Evolutionary conservation across 305 asterid species (phyloP), one percentile per base, ranked within the genome.

Genomic region (Plantago coronopus): DNA sequence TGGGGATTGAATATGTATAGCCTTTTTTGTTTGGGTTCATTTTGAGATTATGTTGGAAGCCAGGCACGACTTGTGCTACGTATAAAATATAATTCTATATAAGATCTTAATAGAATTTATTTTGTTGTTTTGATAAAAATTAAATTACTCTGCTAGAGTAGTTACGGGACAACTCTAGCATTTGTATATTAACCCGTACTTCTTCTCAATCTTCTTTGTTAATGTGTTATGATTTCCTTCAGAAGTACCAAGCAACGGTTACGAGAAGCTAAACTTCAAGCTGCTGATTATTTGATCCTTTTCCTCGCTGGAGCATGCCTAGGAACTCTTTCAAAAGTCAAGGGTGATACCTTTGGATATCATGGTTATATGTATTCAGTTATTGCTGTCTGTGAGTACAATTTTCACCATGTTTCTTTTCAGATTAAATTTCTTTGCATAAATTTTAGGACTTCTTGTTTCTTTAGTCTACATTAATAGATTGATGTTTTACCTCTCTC

Each of bases 251-350:
- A 87, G 79, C 99, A 94, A 75, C 80, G 96, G 69, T 68, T 94
- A 62, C 84, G 99, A 73, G 99, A 94, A 82, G 95, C 96, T 62
- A 77, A 82, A 72, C 51, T 85, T 29, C 99, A 87, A 82, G 97
- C 95, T 66, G 97, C 88, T 51, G 99, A 94, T 73, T 94, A 79
- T 74, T 58, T 94, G 57, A 89, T 89, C 75, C 99, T 94, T 75
- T 70, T 94, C 77, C 80, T 94, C 48, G 99, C 97, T 58, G 99
- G 99, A 79, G 96, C 95, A 34, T 85, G 96, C 86, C 68, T 94
- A 73, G 99, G 99, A 79, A 82, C 83, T 68, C 95, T 94, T 71
- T 79, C 95, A 17, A 83, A 83, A 75, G 83, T 77, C 57, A 81
- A 78, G 79, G 99, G 94, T 1, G 99, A 89, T 75, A 85, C 97